Base-by-base conservation (phyloP, 176 grass and related monocot genomes). In the Carex parvula region DNA sequence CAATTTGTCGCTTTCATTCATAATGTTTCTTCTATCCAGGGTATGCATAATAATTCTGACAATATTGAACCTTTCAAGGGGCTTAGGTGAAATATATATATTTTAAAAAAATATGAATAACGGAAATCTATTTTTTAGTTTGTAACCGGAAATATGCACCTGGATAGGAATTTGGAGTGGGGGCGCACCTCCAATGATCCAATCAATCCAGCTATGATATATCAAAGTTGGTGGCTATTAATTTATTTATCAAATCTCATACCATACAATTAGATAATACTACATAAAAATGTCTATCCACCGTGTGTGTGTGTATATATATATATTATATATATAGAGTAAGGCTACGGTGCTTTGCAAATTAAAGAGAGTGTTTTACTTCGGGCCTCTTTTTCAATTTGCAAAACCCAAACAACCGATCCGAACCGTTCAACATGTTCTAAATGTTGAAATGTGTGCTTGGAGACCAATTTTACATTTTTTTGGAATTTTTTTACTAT, bases 151-250 rank as follows among this genome's bases (percentile, higher is more conserved):
- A 63, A 48, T 63, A 46, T 82, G 35, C 59, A 65, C 8, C 24
- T 82, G 18, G 37, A 59, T 80, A 14, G 14, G 37, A 81, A 81
- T 82, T 66, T 64, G 60, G 46, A 62, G 30, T 82, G n/a, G 80
- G 80, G 39, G 37, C 61, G 39, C 60, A 83, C 60, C 33, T 52
- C 41, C 60, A 68, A 83, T 83, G 61, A 83, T 52, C 41, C 60
- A 68, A 83, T 83, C 80, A 83, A 52, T 44, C 60, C 80, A 83
- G 80, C 80, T 67, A 83, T 53, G 13, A 78, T 76, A n/a, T 50
- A 50, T 50, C 46, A 69, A 68, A 30, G 0, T 56, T 83, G 62
- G 60, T 83, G 81, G 21, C 6, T 35, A 82, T 80, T 83, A 53
- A 64, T 15, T 52, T 82, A 66, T 62, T 52, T 82, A 13, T 44